Conservation (phyloP, 768 basidiomycete species). For the Naganishia kalamii region DNA sequence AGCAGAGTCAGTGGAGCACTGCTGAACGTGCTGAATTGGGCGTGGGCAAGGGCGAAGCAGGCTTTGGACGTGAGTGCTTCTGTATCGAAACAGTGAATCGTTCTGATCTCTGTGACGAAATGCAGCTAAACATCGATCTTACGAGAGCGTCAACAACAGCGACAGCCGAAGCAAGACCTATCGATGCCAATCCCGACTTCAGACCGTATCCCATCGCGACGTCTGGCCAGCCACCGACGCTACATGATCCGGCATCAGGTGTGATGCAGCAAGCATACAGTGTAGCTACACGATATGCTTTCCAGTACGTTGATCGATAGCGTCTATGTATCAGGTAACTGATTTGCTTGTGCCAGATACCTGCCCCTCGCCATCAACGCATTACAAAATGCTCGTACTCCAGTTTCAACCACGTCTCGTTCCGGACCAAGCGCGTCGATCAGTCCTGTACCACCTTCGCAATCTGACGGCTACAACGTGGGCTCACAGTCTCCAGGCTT, state of each 20-base stretch:
- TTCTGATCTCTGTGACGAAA: background rate
- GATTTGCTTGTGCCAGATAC: background rate
- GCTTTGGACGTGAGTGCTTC: conserved; percentile 40
- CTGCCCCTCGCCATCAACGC: conserved; percentile 4
- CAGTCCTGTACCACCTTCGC: background rate
- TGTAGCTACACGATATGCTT: conserved; percentile 32
- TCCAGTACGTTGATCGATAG: conserved; percentile 31
- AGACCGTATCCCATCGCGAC: background rate
- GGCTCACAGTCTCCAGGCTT: background rate
- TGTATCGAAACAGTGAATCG: background rate
- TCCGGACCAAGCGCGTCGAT: background rate
- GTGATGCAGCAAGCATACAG: conserved; percentile 37
- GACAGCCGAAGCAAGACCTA: background rate
- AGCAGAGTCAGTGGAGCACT: conserved; percentile 34
- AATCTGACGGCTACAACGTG: background rate
- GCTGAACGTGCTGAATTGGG: conserved; percentile 34
- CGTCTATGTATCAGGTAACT: background rate
- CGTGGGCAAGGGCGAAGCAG: conserved; percentile 40
- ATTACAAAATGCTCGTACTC: conserved; percentile 3
- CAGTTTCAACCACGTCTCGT: background rate
- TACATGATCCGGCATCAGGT: conserved; percentile 45
- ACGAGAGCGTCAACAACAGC: background rate
- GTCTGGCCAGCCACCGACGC: conserved; percentile 36
- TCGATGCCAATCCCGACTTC: conserved; percentile 1
- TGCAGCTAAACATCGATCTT: background rate